Conservation (phyloP, 164 flowering plant species). For the Nymphaea colorata region DNA sequence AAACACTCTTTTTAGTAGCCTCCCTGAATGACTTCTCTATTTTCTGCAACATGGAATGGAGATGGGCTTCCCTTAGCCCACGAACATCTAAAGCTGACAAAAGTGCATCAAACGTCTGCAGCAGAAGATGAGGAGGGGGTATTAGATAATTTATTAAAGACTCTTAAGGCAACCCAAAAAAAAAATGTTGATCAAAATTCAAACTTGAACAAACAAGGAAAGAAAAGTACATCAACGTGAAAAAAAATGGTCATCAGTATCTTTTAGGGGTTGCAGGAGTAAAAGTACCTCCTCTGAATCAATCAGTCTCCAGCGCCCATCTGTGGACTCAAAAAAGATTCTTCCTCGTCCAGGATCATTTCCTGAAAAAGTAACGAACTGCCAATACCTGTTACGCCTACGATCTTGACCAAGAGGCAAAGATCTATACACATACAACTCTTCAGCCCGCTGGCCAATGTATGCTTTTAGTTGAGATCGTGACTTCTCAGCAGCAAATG, state of each 20-base stretch:
- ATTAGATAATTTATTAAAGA: no score
- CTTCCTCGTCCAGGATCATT: constrained; percentile 85
- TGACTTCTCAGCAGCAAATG: constrained; percentile 51
- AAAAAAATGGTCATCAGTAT: no score
- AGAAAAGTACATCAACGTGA: no score
- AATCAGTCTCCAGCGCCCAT: constrained; percentile 77
- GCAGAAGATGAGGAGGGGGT: background rate
- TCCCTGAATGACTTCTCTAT: constrained; percentile 59
- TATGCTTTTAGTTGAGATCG: constrained; percentile 65
- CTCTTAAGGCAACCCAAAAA: no score
- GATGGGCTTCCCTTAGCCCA: constrained; percentile 72
- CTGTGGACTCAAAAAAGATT: constrained; percentile 64
- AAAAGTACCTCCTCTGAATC: constrained; percentile 65
- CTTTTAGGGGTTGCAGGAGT: no score
- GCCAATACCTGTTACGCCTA: constrained; percentile 85
- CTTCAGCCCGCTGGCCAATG: constrained; percentile 74
- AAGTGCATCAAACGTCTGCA: constrained; percentile 73
- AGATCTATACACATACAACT: constrained; percentile 73
- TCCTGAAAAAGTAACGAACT: constrained; percentile 48
- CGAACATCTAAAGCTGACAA: constrained; percentile 65
- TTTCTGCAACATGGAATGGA: constrained; percentile 60
- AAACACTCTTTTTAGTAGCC: constrained; percentile 24
- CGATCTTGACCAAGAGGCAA: constrained; percentile 92
- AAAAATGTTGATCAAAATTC: no score
- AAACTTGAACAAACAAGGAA: no score